Conservation (phyloP, 441 rosid species). For the Syzygium malaccense region DNA sequence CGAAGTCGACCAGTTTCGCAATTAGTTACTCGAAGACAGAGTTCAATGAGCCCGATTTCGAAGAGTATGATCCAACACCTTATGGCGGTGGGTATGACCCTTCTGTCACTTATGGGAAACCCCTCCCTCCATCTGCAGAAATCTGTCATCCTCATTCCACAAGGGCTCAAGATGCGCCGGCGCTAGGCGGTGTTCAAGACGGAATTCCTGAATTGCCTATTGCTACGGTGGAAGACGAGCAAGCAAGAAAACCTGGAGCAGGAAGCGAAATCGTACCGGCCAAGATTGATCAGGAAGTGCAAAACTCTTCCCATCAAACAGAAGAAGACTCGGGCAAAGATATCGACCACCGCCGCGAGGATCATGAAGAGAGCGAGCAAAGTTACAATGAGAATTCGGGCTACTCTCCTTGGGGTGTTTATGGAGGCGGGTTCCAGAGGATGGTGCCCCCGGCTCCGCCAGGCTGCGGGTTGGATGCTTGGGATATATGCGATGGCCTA, state of each 20-base stretch:
- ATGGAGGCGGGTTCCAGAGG: constrained; percentile 11
- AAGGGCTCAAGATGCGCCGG: neutral
- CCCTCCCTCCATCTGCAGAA: constrained; percentile 51
- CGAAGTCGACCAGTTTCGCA: constrained; percentile 22
- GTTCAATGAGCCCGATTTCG: constrained; percentile 37
- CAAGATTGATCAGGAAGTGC: neutral
- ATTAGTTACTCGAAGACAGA: constrained; percentile 33
- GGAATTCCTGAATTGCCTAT: constrained; percentile 18
- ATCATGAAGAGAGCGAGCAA: neutral
- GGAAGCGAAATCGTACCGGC: constrained; percentile 4
- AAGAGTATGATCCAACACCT: constrained; percentile 72
- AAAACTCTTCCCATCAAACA: neutral
- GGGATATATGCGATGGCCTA: constrained; percentile 69
- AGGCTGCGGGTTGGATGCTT: constrained; percentile 68
- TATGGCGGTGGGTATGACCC: constrained; percentile 65
- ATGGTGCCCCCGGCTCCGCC: constrained; percentile 35
- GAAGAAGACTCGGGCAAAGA: neutral
- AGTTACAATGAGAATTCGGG: neutral
- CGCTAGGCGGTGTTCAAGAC: constrained; percentile 15
- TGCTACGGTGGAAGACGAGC: constrained; percentile 14
- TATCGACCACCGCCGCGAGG: neutral
- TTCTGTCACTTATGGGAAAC: constrained; percentile 50
- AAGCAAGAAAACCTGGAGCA: neutral
- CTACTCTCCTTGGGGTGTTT: neutral
- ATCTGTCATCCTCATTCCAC: constrained; percentile 50